Percentiles rank a stretch among this genome's conserved stretches.
phyloP scores from a whole-genome alignment of 2,329 filamentous ascomycete genomes.

The Colletotrichum destructivum region DNA sequence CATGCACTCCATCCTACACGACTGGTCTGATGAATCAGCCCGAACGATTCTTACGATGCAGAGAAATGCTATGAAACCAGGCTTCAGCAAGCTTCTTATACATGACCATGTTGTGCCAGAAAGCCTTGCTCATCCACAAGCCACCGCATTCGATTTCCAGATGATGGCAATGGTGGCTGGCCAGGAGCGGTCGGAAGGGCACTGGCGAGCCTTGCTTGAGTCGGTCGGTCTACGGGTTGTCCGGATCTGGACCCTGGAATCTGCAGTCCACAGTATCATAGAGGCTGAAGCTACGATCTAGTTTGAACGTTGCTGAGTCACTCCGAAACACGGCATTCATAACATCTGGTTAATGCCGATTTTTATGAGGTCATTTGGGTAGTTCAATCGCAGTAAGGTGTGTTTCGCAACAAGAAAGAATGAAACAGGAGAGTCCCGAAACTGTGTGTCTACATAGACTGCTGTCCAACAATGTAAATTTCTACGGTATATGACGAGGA shows the following conservation, averaged over 20 bases:
- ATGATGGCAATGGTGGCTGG: conserved; percentile 30
- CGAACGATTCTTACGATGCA: conserved; percentile 58
- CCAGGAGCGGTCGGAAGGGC: neutral
- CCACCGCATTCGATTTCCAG: conserved; percentile 25
- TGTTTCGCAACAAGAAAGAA: no score
- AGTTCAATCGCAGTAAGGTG: no score
- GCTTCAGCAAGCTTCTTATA: conserved; percentile 54
- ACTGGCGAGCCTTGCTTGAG: neutral
- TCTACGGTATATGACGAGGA: no score
- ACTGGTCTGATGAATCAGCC: conserved; percentile 65
- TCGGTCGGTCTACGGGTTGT: neutral
- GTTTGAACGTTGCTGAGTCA: neutral
- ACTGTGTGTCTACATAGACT: no score
- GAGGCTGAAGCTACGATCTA: neutral
- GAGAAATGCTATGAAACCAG: conserved; percentile 60
- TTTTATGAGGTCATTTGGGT: no score
- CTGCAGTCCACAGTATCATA: conserved; percentile 17
- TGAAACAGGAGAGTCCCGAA: no score
- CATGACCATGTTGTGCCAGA: conserved; percentile 56
- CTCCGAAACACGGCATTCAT: no score
- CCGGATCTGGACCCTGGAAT: neutral
- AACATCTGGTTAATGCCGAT: accelerated
- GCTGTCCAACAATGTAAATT: no score
- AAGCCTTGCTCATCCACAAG: conserved; percentile 31
- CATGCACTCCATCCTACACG: conserved; percentile 68